Conservation (phyloP, 805 yeast genomes). For the Clavispora santaluciae region DNA sequence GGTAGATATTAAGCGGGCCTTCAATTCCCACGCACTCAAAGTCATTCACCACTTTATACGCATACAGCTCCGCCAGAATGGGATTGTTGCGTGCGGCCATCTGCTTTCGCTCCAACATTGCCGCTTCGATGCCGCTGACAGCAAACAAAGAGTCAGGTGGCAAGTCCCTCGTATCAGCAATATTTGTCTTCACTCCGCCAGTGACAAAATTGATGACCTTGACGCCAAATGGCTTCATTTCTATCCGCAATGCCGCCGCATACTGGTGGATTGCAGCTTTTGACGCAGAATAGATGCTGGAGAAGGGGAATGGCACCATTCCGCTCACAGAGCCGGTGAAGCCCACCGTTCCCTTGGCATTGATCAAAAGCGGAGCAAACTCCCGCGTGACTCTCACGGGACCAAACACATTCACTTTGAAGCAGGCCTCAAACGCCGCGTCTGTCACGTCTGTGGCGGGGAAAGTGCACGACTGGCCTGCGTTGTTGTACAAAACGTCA, state of each 20-base stretch:
- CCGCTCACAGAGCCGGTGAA: conserved; percentile 76
- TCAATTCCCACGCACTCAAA: conserved; percentile 33
- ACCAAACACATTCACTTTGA: conserved; percentile 66
- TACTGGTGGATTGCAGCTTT: conserved; percentile 77
- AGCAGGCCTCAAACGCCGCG: conserved; percentile 46
- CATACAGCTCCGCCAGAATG: conserved; percentile 55
- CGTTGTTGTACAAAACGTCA: conserved; percentile 68
- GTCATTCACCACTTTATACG: conserved; percentile 50
- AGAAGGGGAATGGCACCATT: conserved; percentile 63
- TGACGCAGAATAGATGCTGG: conserved; percentile 58
- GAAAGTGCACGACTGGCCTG: conserved; percentile 69
- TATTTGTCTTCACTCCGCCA: conserved; percentile 70
- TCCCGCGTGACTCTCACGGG: conserved; percentile 62
- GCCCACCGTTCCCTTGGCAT: conserved; percentile 62
- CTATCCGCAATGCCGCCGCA: conserved; percentile 58
- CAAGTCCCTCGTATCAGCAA: conserved; percentile 60
- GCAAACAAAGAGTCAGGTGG: conserved; percentile 53
- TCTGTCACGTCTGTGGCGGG: conserved; percentile 67
- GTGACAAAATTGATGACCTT: conserved; percentile 65
- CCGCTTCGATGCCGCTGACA: conserved; percentile 45
- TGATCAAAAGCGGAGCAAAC: conserved; percentile 50
- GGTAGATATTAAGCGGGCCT: conserved; percentile 45
- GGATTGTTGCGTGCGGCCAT: conserved; percentile 62
- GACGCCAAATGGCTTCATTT: conserved; percentile 68
- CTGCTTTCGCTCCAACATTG: conserved; percentile 46